Evolutionary conservation across 257 asterid genomes (phyloP), one percentile per base, ranked within the genome.

Genomic region (Ballota nigra): DNA sequence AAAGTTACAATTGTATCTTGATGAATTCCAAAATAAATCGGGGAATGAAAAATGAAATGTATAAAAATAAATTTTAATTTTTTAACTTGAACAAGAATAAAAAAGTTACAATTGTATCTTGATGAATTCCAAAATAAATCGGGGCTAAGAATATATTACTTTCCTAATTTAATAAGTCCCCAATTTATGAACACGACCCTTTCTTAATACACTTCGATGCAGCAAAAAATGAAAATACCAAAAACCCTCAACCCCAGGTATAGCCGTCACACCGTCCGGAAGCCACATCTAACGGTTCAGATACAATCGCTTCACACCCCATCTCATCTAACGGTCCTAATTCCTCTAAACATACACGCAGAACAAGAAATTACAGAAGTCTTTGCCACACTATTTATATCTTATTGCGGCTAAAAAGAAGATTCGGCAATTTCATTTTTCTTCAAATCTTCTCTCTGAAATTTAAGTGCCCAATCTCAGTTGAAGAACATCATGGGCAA

Each of bases 401-500:
- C 69, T 33, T 18, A 20, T 45, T 45, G 7, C 71, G 36, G 29
- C 69, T 34, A 10, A 15, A 8, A 57, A 24, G 10, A 11, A 28
- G 8, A 15, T 12, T 11, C 1, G 7, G 26, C 47, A 43, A 45
- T 9, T 38, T 53, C 60, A 33, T 51, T 66, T 47, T 24, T 52
- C 20, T 70, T 52, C 41, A 1, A 19, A 16, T 1, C 28, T 26
- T 40, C 18, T 68, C 45, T 63, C 56, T 67, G 29, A 16, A 23
- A 29, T 55, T 55, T 1, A 18, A 5, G 4, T 34, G 40, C 60
- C 40, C 41, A 19, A 26, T 60, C 56, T 70, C 41, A 41, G 43
- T 55, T 63, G 52, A 63, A 70, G n/a, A n/a, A 62, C 23, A 79
- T 55, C 76, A 92, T 92, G 98, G 92, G 83, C 51, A 92, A 90